These are phyloP conservation scores for Geotrichum restrictum DNA, from an alignment of 1,139 yeast genomes.

Conservation along the genomic window DNA sequence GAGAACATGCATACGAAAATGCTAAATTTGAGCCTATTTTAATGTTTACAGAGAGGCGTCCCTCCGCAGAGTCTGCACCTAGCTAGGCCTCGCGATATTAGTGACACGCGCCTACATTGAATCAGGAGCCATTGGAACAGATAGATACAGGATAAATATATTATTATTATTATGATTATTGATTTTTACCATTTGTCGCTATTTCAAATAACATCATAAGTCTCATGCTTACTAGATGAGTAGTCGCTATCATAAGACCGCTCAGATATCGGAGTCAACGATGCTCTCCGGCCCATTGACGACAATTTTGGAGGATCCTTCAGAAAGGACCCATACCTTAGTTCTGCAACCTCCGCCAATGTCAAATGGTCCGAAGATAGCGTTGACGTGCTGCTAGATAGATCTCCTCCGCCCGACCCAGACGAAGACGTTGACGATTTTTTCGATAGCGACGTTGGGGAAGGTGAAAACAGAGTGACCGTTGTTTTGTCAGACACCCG, in stretches of 20 bases:
- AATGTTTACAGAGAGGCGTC: no score
- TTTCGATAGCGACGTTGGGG: conserved; percentile 1
- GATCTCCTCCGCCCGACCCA: background rate
- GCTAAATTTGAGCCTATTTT: no score
- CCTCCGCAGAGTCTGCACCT: no score
- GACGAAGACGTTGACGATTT: conserved; percentile 10
- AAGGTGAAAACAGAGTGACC: conserved; percentile 17
- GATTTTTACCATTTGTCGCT: no score
- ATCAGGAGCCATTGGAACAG: no score
- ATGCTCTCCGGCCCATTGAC: conserved; percentile 8
- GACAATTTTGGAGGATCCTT: conserved; percentile 6
- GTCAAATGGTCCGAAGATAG: conserved; percentile 5
- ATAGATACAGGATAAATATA: no score
- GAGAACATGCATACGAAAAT: no score
- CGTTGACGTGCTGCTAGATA: conserved; percentile 5
- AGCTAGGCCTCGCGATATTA: no score
- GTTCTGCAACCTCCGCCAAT: conserved; percentile 10
- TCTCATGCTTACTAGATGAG: conserved; percentile 4
- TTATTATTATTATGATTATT: no score
- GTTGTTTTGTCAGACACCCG: conserved; percentile 14
- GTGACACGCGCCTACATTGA: no score
- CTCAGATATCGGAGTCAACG: conserved; percentile 20
- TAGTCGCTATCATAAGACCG: conserved; percentile 14
- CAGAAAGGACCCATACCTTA: conserved; percentile 4
- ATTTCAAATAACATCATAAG: conserved; percentile 3